These are phyloP conservation scores for Xanthoconium stramineum DNA, from an alignment of 768 basidiomycete genomes.

Conservation along the genomic window DNA sequence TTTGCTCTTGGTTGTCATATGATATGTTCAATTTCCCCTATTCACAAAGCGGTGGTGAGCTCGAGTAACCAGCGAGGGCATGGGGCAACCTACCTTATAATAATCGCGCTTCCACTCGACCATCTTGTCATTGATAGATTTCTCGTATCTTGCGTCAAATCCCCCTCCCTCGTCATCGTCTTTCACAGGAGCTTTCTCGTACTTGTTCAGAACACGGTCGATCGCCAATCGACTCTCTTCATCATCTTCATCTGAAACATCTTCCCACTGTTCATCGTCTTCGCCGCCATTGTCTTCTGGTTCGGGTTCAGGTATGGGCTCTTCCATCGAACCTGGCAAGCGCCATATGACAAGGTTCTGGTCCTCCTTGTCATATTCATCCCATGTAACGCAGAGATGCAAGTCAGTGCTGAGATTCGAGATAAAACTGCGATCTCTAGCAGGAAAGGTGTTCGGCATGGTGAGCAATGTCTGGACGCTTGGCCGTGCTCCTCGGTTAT, in stretches of 20 bases:
- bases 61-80: neutral
- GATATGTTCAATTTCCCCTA: conserved; percentile 87
- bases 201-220: conserved; percentile 82
- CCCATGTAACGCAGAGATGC: conserved; percentile 82
- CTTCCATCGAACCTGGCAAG: conserved; percentile 47
- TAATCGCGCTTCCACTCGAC: conserved; percentile 89
- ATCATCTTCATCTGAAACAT: conserved; percentile 48
- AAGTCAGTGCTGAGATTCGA: conserved; percentile 71
- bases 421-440: conserved; percentile 80
- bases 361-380: conserved; percentile 86
- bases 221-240: conserved; percentile 72
- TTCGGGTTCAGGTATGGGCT: conserved; percentile 32
- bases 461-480: conserved; percentile 43
- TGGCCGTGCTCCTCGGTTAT: conserved; percentile 34
- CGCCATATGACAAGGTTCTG: conserved; percentile 70
- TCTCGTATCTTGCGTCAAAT: conserved; percentile 78
- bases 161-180: conserved; percentile 69
- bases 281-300: conserved; percentile 40
- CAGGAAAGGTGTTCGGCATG: conserved; percentile 76
- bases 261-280: conserved; percentile 49
- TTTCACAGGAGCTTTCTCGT: conserved; percentile 76
- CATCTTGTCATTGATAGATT: conserved; percentile 77
- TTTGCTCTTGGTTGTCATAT: conserved; percentile 62
- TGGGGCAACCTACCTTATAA: conserved; percentile 73
- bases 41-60: conserved; percentile 10